phyloP scores from a whole-genome alignment of 768 basidiomycete species.

The Lactifluus rugatus region DNA sequence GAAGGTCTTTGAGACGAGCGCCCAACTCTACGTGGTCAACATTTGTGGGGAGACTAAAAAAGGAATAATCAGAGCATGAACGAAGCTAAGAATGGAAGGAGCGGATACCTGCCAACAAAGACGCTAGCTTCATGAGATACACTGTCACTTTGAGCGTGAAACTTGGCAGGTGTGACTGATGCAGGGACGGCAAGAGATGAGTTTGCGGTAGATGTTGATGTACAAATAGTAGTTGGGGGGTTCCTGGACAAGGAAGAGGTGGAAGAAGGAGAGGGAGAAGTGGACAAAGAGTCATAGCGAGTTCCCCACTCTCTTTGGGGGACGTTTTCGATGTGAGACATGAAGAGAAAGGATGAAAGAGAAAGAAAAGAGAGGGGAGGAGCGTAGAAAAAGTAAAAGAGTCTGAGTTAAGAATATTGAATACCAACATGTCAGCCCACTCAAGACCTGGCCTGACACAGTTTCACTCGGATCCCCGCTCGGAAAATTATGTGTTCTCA shows the following conservation, averaged over 20 bases:
- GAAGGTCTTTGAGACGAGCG: conserved; percentile 50
- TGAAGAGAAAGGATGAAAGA: conserved; percentile 20
- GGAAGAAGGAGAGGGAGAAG: conserved; percentile 36
- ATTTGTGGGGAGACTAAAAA: conserved; percentile 53
- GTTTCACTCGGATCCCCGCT: conserved; percentile 10
- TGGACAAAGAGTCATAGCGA: conserved; percentile 56
- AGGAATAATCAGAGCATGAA: conserved; percentile 14
- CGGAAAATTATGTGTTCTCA: not conserved
- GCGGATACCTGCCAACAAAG: conserved; percentile 68
- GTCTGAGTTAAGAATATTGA: conserved; percentile 14
- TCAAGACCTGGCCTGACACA: not conserved
- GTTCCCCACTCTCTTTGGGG: conserved; percentile 55
- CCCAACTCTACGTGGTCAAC: conserved; percentile 57
- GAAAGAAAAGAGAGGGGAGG: not conserved
- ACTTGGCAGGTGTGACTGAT: conserved; percentile 19
- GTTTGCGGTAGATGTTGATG: conserved; percentile 13
- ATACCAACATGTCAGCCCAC: conserved; percentile 13
- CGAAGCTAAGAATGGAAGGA: conserved; percentile 1
- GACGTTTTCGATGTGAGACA: conserved; percentile 36
- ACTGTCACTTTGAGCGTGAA: conserved; percentile 27
- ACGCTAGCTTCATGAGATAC: conserved; percentile 69
- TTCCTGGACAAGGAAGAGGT: conserved; percentile 20
- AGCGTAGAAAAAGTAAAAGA: not conserved
- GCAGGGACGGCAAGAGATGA: conserved; percentile 21
- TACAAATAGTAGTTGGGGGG: not conserved